Evolutionary conservation across 75 land plant genomes (phyloP), one percentile per base, ranked within the genome.

Genomic region (Cupressus sempervirens): DNA sequence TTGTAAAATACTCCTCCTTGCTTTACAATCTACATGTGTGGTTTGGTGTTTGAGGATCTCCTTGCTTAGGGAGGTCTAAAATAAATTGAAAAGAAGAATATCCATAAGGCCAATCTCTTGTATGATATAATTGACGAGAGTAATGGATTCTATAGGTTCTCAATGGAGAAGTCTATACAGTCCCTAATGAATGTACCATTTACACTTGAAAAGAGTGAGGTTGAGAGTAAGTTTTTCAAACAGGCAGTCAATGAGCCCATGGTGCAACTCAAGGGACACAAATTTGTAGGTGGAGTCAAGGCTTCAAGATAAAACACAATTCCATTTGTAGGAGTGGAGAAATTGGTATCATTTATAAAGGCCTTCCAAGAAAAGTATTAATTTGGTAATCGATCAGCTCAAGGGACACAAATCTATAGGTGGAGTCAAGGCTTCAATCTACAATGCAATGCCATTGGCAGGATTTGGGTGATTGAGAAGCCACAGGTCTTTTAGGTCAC

Each of bases 371-470:
- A n/a, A n/a, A n/a, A n/a, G n/a, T n/a, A n/a, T n/a, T n/a, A n/a
- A n/a, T n/a, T n/a, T n/a, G n/a, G n/a, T n/a, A n/a, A n/a, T n/a
- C n/a, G n/a, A n/a, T n/a, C n/a, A 96, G 86, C 95, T 98, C 26
- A 98, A 98, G 91, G 99, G 99, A 23, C 99, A 98, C 84, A 84
- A 98, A 29, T 98, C 99, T 65, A 98, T 98, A 7, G 99, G 99
- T 29, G 99, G 99, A 3, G 90, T 98, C 72, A 87, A 98, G 50
- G 99, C 99, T 77, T 98, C 99, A 10, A 98, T 98, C 18, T 98
- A 98, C 88, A 98, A 98, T 85, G 99, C 99, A 1, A 98, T 98
- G 99, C 98, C 99, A 20, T 89, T 89, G 84, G 97, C 98, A 45
- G 99, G 99, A 0, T n/a, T n/a, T n/a, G n/a, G n/a, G n/a, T n/a